A percentile compares a stretch with the other conserved stretches of the same genome.
These are phyloP conservation scores for Aegilops umbellulata DNA, from an alignment of 176 grass and related monocot genomes.

Conservation along the genomic window DNA sequence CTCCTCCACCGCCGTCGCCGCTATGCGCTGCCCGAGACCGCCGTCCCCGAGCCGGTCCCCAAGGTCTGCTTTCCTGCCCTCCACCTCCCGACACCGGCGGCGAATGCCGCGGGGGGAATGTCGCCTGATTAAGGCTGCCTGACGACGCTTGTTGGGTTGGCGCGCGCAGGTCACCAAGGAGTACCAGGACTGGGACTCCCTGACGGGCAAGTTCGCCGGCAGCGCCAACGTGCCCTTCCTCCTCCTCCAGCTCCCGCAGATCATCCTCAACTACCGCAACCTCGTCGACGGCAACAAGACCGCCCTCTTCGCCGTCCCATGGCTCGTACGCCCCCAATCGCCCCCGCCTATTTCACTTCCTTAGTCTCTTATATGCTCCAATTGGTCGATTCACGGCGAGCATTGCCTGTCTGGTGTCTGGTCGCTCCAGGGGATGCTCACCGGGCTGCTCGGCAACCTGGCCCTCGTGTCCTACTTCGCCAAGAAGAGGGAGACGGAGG, in stretches of 20 bases:
- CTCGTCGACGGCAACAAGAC: conserved; percentile 86
- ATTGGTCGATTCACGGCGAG: background rate
- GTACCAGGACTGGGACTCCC: conserved; percentile 83
- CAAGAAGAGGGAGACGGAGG: conserved; percentile 94
- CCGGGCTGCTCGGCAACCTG: conserved; percentile 88
- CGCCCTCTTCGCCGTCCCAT: conserved; percentile 87
- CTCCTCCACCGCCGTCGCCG: conserved; percentile 30
- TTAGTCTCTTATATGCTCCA: background rate
- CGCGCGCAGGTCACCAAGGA: conserved; percentile 33
- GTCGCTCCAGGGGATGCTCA: conserved; percentile 80
- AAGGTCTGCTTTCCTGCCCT: conserved; percentile 24
- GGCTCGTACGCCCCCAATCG: conserved; percentile 55
- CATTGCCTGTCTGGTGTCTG: too few species aligned
- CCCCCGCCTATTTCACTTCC: background rate
- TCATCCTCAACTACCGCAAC: conserved; percentile 91
- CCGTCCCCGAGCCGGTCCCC: conserved; percentile 24
- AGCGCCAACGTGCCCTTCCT: conserved; percentile 89
- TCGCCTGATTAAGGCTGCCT: background rate
- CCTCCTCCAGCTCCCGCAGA: conserved; percentile 96
- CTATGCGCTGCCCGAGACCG: conserved; percentile 13
- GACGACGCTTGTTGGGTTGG: background rate
- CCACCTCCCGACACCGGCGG: conserved; percentile 9
- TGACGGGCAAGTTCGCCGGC: conserved; percentile 72
- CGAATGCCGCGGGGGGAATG: background rate
- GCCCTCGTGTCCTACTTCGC: conserved; percentile 92